Base-by-base conservation (phyloP, 192 early-diverging fungal genomes). In the Entomortierella chlamydospora region DNA sequence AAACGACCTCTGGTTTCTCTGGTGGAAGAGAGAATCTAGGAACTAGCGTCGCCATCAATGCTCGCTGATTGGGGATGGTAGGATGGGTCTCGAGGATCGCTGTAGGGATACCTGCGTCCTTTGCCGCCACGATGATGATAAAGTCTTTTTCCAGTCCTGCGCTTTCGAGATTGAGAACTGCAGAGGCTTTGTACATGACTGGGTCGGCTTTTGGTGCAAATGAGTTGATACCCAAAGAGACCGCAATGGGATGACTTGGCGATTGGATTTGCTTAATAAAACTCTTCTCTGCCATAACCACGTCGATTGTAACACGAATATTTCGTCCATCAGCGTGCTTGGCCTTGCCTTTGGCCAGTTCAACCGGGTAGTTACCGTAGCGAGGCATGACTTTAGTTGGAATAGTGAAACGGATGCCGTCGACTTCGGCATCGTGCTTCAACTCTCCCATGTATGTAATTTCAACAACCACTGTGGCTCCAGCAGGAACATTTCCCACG, bases 401-500 rank as follows among this genome's bases (percentile, higher is more conserved):
- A 26, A 88, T 68, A 20, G 82, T 67, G 54, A 88, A 87, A 31
- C 84, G 70, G 45, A 85, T 52, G 39, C 77, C 61, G 47, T 88
- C 85, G 23, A 64, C 59, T 30, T 84, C 87, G 23, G 81, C 59
- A 57, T 87, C 87, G 39, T 79, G 69, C 39, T 77, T 81, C 43
- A 86, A 70, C 49, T 88, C 87, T 1, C 68, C 61, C 22, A 88
- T 64, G 64, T 89, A 88, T 0, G 79, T 84, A 39, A 88, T 78
- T 20, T 78, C 70, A 22, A 88, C 59, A 22, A 62, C 56, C 6
- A 89, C 62, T 4, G 42, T 71, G 17, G 64, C 58, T 2, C 58
- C 55, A 23, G 86, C 45, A n/a, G 64, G 58, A 34, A 89, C 50
- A 63, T 89, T 89, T n/a, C 87, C 87, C 20, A 88, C 47, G 20